Percentiles rank a stretch among this genome's conserved stretches.
These are phyloP conservation scores for Phlebiopsis flavidoalba DNA, from an alignment of 768 basidiomycete genomes.

Conservation along the genomic window DNA sequence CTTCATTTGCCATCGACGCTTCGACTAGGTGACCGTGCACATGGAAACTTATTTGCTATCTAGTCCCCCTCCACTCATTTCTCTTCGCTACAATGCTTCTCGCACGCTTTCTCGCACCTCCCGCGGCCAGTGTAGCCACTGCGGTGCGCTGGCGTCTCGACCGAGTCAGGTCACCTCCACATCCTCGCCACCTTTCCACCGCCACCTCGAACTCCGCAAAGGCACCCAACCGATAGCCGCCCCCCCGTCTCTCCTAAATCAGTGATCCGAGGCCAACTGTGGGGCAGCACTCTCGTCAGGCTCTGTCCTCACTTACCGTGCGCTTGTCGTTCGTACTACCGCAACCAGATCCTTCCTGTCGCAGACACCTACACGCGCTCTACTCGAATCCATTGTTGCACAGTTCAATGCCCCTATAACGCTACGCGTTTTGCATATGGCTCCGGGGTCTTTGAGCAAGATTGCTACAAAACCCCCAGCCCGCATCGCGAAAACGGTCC, in stretches of 20 bases:
- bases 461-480: slow-evolving; percentile 52
- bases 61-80: slow-evolving; percentile 2
- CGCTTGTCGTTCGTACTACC: slow-evolving; percentile 67
- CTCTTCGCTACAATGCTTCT: slow-evolving; percentile 9
- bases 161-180: slow-evolving; percentile 21
- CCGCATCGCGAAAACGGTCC: slow-evolving; percentile 40
- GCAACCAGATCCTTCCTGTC: slow-evolving; percentile 78
- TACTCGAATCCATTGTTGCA: slow-evolving; percentile 74
- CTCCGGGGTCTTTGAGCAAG: slow-evolving; percentile 92
- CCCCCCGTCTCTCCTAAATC: no score
- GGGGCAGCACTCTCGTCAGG: slow-evolving; percentile 21
- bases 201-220: slow-evolving; percentile 28
- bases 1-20: background rate
- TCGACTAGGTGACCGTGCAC: slow-evolving; percentile 4
- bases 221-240: slow-evolving; percentile 28
- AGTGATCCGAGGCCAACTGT: slow-evolving; percentile 35
- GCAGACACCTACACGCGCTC: slow-evolving; percentile 72
- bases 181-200: slow-evolving; percentile 22
- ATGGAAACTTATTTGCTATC: slow-evolving; percentile 1
- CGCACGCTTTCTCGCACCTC: slow-evolving; percentile 8
- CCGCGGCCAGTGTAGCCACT: slow-evolving; percentile 2
- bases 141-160: slow-evolving; percentile 23
- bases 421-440: slow-evolving; percentile 98
- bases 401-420: slow-evolving; percentile 86
- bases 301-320: slow-evolving; percentile 57